Evolutionary conservation across 768 basidiomycete species (phyloP).

Genomic region (Agrocybe praecox): DNA sequence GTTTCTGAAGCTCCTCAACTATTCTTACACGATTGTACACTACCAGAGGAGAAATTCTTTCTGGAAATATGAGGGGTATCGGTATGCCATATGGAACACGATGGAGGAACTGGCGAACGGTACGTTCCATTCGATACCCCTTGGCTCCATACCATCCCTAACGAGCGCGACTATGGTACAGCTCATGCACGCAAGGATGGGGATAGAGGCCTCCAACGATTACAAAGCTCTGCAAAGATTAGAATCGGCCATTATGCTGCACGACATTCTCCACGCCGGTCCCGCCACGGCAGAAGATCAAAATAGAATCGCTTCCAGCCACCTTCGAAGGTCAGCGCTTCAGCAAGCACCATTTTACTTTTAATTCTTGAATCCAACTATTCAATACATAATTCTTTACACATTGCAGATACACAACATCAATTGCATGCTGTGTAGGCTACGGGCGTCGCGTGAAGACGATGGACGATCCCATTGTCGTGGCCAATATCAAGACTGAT

Average conservation of each 20-base stretch:
- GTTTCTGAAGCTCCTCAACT: too few relatives aligned
- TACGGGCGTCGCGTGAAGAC: conserved; percentile 24
- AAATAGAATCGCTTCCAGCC: too few relatives aligned
- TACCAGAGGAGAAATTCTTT: conserved; percentile 32
- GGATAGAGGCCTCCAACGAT: background rate
- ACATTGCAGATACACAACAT: conserved; percentile 25
- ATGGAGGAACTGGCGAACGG: conserved; percentile 36
- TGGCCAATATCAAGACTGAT: conserved; percentile 21
- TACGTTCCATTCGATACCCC: conserved; percentile 14
- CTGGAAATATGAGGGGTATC: conserved; percentile 33
- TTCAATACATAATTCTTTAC: too few relatives aligned
- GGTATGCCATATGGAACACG: conserved; percentile 31
- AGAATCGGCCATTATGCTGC: background rate
- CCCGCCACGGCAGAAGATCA: too few relatives aligned
- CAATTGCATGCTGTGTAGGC: conserved; percentile 21
- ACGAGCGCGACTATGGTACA: background rate
- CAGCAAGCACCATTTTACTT: too few relatives aligned
- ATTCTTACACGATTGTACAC: too few relatives aligned
- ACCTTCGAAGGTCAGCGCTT: background rate
- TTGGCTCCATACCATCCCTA: background rate
- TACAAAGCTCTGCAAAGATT: background rate
- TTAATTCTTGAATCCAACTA: too few relatives aligned
- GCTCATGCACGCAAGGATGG: background rate
- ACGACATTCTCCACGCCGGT: background rate
- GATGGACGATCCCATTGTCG: conserved; percentile 21